Base-by-base conservation (phyloP, 1,139 yeast genomes). In the Hyphopichia buzzinii region DNA sequence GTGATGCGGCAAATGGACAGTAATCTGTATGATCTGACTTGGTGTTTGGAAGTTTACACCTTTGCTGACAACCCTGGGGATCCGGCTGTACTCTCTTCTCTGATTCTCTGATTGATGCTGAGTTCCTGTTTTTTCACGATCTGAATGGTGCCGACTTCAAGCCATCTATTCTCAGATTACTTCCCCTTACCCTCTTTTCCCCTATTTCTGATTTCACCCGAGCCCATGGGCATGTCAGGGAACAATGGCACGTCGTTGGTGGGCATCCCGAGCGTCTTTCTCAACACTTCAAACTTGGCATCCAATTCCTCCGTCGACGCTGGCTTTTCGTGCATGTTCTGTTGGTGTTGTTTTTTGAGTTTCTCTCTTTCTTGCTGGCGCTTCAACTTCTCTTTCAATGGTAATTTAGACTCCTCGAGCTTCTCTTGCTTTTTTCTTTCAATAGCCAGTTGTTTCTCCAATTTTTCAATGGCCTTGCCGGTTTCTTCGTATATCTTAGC, bases 401-500 rank as follows among this genome's bases (percentile, higher is more conserved):
- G 25, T 24, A 26, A 26, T 28, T 40, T 21, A 14, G 34, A 28
- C 30, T 52, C 57, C 24, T 51, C 46, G 14, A 39, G 37, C 29
- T 56, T 49, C 36, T 59, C 63, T 35, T 51, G 52, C 42, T 55
- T 63, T 46, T 79, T 81, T 35, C 90, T 61, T 50, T 74, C 79
- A 12, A 79, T 62, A 0, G 95, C 96, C 27, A 87, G 74, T 42
- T 70, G 71, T 57, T 77, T 84, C 54, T 90, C 97, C 17, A 84
- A 57, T 8, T 60, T 61, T 4, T 62, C 74, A 32, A 90, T 79
- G 29, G 73, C 54, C 39, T 66, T 63, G 35, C 69, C 82, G 0
- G 96, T 86, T 34, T 66, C 64, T 13, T 79, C 83, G 50, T 67
- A 88, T n/a, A 90, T 54, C 37, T 65, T 46, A 43, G 72, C 68